Conservation (phyloP, 805 yeast species). For the Saturnispora bothae region DNA sequence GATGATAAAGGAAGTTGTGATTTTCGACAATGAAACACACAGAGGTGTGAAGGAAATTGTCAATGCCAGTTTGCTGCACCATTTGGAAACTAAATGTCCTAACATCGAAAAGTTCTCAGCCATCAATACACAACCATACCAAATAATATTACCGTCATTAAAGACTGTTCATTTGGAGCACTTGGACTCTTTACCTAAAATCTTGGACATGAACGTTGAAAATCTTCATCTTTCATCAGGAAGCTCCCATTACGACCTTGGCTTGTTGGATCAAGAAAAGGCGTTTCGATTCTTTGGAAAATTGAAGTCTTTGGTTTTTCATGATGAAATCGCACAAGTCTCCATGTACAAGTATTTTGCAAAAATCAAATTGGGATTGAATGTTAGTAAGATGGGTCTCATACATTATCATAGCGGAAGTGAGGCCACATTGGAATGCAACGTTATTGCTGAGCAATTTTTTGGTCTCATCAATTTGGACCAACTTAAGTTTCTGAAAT, state of each 20-base stretch:
- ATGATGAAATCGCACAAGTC: constrained; percentile 23
- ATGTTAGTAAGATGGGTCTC: constrained; percentile 29
- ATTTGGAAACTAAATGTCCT: constrained; percentile 9
- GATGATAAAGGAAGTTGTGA: constrained; percentile 26
- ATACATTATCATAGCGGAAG: constrained; percentile 37
- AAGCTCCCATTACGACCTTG: not conserved
- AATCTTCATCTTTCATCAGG: not conserved
- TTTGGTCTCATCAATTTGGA: constrained; percentile 24
- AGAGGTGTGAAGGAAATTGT: constrained; percentile 8
- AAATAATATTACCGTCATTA: constrained; percentile 3
- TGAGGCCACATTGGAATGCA: constrained; percentile 28
- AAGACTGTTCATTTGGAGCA: constrained; percentile 9
- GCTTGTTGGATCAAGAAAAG: constrained; percentile 5
- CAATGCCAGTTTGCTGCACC: constrained; percentile 1
- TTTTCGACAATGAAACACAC: constrained; percentile 21
- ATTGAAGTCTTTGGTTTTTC: constrained; percentile 18
- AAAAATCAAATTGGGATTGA: constrained; percentile 13
- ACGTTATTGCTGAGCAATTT: constrained; percentile 24
- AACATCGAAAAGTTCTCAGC: constrained; percentile 9
- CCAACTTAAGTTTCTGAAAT: constrained; percentile 33
- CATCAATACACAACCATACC: not conserved
- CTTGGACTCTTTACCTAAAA: constrained; percentile 4
- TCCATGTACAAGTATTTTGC: constrained; percentile 22
- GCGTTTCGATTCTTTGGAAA: constrained; percentile 26
- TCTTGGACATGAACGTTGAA: not conserved